A percentile compares a stretch with the other conserved stretches of the same genome.
These are phyloP conservation scores for Boletellus ananas DNA, from an alignment of 768 basidiomycete genomes.

Conservation along the genomic window DNA sequence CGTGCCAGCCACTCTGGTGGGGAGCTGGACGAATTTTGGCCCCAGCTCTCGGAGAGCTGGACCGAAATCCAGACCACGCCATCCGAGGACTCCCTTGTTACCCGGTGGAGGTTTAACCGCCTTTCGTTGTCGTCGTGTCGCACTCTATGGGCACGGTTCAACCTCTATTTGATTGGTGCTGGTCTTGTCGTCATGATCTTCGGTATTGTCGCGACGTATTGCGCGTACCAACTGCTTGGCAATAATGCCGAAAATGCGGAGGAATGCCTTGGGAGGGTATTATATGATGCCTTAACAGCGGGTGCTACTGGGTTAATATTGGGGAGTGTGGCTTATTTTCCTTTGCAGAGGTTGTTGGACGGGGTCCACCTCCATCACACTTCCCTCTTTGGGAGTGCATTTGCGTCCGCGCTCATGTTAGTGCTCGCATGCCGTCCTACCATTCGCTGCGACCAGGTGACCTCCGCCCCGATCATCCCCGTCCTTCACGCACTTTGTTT, in stretches of 20 bases:
- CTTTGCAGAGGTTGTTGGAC: conserved; percentile 34
- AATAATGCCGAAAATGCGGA: conserved; percentile 38
- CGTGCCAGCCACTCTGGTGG: conserved; percentile 62
- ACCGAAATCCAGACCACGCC: conserved; percentile 29
- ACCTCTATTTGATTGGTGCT: conserved; percentile 66
- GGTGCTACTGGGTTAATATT: conserved; percentile 35
- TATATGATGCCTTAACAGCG: conserved; percentile 33
- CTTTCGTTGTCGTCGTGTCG: conserved; percentile 60
- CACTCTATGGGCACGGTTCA: conserved; percentile 93
- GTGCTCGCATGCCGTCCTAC: conserved; percentile 40
- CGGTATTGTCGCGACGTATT: conserved; percentile 51
- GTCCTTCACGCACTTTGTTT: conserved; percentile 72
- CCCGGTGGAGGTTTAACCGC: conserved; percentile 26
- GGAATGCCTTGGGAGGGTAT: conserved; percentile 35
- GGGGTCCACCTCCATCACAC: conserved; percentile 52
- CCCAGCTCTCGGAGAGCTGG: conserved; percentile 47
- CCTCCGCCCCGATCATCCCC: conserved; percentile 45
- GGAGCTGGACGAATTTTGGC: conserved; percentile 71
- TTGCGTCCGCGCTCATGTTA: conserved; percentile 46
- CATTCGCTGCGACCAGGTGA: conserved; percentile 26
- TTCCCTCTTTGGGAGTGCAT: conserved; percentile 44
- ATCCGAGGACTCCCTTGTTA: conserved; percentile 9
- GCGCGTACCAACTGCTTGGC: conserved; percentile 50
- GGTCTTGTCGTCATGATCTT: conserved; percentile 64
- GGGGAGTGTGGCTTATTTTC: conserved; percentile 33